Conservation (phyloP, 441 rosid genomes). For the Rhodomyrtus psidioides region DNA sequence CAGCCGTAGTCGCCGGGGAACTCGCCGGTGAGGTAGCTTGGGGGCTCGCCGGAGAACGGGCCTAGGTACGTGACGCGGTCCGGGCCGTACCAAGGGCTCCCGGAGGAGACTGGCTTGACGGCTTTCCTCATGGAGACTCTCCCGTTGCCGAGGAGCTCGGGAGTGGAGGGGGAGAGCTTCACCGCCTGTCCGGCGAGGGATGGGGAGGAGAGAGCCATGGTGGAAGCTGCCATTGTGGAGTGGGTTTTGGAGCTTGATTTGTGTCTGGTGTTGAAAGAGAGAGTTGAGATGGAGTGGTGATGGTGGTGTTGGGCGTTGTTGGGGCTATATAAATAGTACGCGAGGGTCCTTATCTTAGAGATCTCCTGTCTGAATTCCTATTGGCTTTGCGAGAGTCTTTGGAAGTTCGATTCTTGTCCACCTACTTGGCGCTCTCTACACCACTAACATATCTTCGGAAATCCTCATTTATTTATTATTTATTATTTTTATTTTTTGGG, state of each 20-base stretch:
- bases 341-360: background rate
- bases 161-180: conserved; percentile 1
- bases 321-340: background rate
- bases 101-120: background rate
- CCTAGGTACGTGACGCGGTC: background rate
- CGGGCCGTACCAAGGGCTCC: background rate
- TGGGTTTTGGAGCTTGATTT: background rate
- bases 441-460: background rate
- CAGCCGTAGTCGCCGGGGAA: background rate
- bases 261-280: background rate
- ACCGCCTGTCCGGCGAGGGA: background rate
- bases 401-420: background rate
- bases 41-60: background rate
- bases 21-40: background rate
- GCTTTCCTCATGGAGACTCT: background rate
- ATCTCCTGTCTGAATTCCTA: conserved; percentile 1
- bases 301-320: background rate
- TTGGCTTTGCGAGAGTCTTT: background rate
- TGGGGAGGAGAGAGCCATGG: background rate
- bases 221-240: background rate
- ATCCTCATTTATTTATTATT: too few relatives aligned
- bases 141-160: background rate
- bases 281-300: background rate
- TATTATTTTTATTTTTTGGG: background rate
- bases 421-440: background rate